Base-by-base conservation (phyloP, 1,284 basidiomycete genomes). In the Ustilago esculenta region DNA sequence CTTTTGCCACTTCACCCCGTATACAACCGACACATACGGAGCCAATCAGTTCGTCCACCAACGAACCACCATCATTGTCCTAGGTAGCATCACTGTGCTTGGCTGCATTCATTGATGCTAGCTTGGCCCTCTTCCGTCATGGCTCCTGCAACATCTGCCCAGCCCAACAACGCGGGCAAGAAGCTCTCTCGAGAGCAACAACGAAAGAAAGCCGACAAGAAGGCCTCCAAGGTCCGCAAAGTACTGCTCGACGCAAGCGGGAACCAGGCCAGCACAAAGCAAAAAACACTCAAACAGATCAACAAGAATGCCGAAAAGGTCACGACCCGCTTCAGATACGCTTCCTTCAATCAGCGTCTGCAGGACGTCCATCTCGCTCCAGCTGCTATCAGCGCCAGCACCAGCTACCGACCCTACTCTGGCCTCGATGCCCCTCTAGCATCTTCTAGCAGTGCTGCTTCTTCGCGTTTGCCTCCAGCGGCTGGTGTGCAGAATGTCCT, bases 301-400 rank as follows among this genome's bases (percentile, higher is more conserved):
- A 71, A 72, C 41, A 61, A 67, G 51, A 55, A 60, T 15, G 58
- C 42, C 2, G 64, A 67, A 33, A 72, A 63, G 48, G 59, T 72
- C 51, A 56, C 56, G 39, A 63, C 55, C 25, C 50, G 57, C 27
- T 80, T 75, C 49, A 56, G 69, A 34, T 81, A 81, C 52, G 70
- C 72, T 30, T 81, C 80, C 18, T 81, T 81, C 75, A 80, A 81
- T 47, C 76, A 81, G 50, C 72, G 79, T 7, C 75, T 81, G 36
- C 68, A 75, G 29, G 51, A 77, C 24, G 73, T 79, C 5, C 75
- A 80, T 32, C 73, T 81, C 23, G 70, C 71, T 17, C 64, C 71
- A 7, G 56, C 70, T 18, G 63, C 57, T 10, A 72, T 69, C 48
- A 59, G 58, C 35, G 61, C 64, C 21, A 68, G 71, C 36, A 59